Conservation (phyloP, 164 flowering plant species). For the Chimonanthus praecox region DNA sequence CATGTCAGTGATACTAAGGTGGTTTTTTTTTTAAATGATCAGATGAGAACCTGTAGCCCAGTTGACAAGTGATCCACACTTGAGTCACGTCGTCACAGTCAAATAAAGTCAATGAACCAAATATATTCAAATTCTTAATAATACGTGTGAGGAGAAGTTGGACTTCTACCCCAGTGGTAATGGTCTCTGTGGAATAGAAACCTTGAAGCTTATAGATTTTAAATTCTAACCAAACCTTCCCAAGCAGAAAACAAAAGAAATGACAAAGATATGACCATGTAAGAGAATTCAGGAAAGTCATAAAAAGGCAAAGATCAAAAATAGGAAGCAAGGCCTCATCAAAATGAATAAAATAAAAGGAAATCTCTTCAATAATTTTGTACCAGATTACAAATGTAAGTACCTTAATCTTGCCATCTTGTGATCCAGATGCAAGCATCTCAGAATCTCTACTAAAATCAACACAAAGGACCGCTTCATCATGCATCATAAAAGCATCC, state of each 20-base stretch:
- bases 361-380: too few species aligned
- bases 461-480: conserved; percentile 90
- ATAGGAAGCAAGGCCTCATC: background rate
- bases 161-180: background rate
- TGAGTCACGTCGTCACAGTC: too few species aligned
- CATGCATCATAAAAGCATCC: conserved; percentile 99
- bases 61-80: too few species aligned
- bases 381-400: background rate
- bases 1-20: too few species aligned
- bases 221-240: background rate
- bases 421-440: conserved; percentile 97
- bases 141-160: background rate
- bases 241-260: background rate
- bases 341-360: too few species aligned
- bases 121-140: background rate
- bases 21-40: too few species aligned
- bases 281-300: background rate
- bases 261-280: background rate
- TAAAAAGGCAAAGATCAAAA: too few species aligned
- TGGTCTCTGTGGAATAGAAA: background rate
- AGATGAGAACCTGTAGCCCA: too few species aligned
- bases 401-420: conserved; percentile 98
- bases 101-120: background rate
- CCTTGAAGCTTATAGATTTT: background rate
- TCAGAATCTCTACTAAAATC: conserved; percentile 98